Evolutionary conservation across 306 rosid genomes (phyloP), one percentile per base, ranked within the genome.

Genomic region (Cyclanthera cordifolia): DNA sequence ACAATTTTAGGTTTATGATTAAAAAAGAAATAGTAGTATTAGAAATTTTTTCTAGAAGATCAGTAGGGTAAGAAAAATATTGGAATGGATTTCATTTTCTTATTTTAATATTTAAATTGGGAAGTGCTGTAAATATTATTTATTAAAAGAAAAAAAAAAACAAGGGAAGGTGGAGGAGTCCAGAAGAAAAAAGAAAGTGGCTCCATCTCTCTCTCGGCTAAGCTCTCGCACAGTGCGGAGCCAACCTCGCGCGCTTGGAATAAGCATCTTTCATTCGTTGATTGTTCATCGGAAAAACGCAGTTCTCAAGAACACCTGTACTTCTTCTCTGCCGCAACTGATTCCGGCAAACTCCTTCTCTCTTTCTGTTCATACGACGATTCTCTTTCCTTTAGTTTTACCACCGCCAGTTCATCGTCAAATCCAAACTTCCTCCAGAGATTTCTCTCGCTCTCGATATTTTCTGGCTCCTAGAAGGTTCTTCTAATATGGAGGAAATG

Each of bases 401-500:
- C 43, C 43, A 37, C 41, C 8, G 43, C 43, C 41, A 10, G 20
- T 5, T 1, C 1, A 17, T 7, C 53, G 20, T 45, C 63, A 3
- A 5, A 1, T 19, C 20, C 59, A 17, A 37, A 28, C 20, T 24
- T 21, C 8, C 32, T 39, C 25, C 64, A 20, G 0, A 28, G 41
- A 30, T 46, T 55, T 30, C 49, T 45, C 49, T 43, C 47, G 1
- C 41, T 37, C 43, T 6, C 43, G 43, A 30, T 70, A 4, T 19
- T 4, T 59, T 58, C 28, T 2, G 51, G 34, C 49, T 46, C 49
- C 71, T 53, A 74, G 57, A 8, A 73, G 16, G 15, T 13, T 15
- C 20, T 45, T 1, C 67, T 13, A 30, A 67, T 8, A 90, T 90
- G 99, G 99, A 94, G 27, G 88, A 85, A 82, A 83, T 84, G 86